Evolutionary conservation across 179 eudicot species (phyloP).

Genomic region (Beta corolliflora): DNA sequence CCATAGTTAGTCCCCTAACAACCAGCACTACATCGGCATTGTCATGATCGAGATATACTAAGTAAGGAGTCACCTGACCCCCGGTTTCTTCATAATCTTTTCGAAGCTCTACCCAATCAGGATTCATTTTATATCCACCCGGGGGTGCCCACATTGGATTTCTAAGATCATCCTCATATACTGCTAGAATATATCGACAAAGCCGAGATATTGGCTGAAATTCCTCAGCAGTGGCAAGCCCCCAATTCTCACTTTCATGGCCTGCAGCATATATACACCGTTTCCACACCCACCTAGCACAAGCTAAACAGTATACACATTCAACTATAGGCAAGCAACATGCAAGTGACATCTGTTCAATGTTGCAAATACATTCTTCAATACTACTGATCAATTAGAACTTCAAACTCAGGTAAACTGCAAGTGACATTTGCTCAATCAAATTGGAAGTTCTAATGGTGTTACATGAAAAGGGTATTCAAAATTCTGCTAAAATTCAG

Average conservation of each 20-base stretch:
- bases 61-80: conserved; percentile 69
- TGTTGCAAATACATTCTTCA: conserved; percentile 27
- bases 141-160: conserved; percentile 89
- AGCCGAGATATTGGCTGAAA: conserved; percentile 76
- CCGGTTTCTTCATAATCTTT: conserved; percentile 57
- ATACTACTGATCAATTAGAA: conserved; percentile 10
- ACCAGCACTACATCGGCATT: conserved; percentile 68
- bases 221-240: conserved; percentile 61
- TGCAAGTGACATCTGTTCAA: conserved; percentile 64
- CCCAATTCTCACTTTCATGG: conserved; percentile 84
- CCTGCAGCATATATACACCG: conserved; percentile 78
- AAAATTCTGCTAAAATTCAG: conserved; percentile 13
- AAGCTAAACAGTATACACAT: conserved; percentile 90
- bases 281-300: conserved; percentile 91
- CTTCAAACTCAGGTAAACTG: background rate
- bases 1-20: conserved; percentile 78
- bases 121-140: conserved; percentile 79
- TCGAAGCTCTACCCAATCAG: conserved; percentile 63
- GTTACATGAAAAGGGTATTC: conserved; percentile 9
- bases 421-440: background rate
- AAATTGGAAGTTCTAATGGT: background rate
- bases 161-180: conserved; percentile 78
- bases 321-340: conserved; percentile 78
- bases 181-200: conserved; percentile 60
- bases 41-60: conserved; percentile 79